phyloP scores from a whole-genome alignment of 352 stramenopile genomes.

The Globisporangium rhizosaccharum region DNA sequence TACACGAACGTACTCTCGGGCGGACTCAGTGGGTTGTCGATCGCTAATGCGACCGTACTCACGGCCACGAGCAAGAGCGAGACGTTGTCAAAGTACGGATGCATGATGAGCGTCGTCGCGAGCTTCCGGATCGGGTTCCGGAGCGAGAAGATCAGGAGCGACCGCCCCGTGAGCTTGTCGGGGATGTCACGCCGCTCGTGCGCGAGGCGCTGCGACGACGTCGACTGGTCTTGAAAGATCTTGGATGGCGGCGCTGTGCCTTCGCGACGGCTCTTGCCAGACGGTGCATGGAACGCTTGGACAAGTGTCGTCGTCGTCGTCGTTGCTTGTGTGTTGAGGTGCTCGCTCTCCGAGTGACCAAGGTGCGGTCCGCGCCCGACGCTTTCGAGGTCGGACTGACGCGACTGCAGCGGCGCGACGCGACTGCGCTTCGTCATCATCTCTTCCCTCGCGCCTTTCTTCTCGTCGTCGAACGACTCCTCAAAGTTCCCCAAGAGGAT shows the following conservation, averaged over 20 bases:
- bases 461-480: constrained; percentile 50
- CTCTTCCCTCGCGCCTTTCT: constrained; percentile 30
- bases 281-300: constrained; percentile 3
- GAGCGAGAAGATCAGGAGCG: constrained; percentile 36
- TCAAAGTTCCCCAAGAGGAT: constrained; percentile 90
- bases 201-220: background rate
- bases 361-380: background rate
- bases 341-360: constrained; percentile 3
- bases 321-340: background rate
- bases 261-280: constrained; percentile 19
- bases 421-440: constrained; percentile 29
- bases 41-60: constrained; percentile 58
- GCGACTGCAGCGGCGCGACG: constrained; percentile 19
- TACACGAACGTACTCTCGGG: constrained; percentile 36
- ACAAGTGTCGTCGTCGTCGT: background rate
- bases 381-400: constrained; percentile 6
- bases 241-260: constrained; percentile 11
- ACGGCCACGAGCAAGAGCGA: constrained; percentile 73
- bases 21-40: constrained; percentile 69
- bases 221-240: constrained; percentile 28
- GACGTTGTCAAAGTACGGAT: constrained; percentile 71
- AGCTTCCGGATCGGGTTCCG: constrained; percentile 47
- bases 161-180: constrained; percentile 24
- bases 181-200: constrained; percentile 8
- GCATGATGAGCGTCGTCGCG: constrained; percentile 39